phyloP scores from a whole-genome alignment of 345 rosid genomes.

The Citrus hindsii region DNA sequence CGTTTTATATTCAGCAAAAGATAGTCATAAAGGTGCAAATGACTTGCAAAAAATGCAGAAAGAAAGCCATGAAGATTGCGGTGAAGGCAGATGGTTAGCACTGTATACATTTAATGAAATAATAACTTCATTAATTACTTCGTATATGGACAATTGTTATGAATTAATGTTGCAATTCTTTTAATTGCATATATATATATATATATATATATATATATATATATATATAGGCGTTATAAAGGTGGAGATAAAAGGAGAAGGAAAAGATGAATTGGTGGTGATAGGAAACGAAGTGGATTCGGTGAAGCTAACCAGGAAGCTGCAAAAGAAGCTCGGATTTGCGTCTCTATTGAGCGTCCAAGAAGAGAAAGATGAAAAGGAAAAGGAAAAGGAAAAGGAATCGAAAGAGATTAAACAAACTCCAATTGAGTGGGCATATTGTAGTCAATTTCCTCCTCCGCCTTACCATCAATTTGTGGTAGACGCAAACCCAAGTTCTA shows the following conservation, averaged over 20 bases:
- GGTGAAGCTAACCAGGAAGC: neutral
- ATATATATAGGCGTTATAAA: neutral
- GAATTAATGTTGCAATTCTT: neutral
- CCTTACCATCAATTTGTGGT: neutral
- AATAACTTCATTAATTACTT: too few species aligned
- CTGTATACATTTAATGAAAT: neutral
- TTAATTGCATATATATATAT: too few species aligned
- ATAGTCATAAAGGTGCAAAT: neutral
- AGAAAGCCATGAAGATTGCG: neutral
- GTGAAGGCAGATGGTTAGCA: neutral
- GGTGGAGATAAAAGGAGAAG: constrained; percentile 2
- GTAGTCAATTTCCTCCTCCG: neutral
- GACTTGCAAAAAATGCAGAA: neutral
- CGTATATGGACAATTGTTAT: neutral
- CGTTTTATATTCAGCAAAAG: neutral
- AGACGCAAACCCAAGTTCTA: neutral
- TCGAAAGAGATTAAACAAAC: neutral
- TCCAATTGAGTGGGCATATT: neutral
- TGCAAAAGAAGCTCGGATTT: neutral
- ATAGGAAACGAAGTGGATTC: constrained; percentile 9
- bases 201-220: neutral
- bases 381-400: neutral
- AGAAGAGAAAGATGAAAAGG: neutral
- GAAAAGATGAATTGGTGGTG: constrained; percentile 2
- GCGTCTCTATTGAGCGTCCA: constrained; percentile 9